phyloP scores from a whole-genome alignment of 148 eudicot species.

The Salicornia ramosissima region DNA sequence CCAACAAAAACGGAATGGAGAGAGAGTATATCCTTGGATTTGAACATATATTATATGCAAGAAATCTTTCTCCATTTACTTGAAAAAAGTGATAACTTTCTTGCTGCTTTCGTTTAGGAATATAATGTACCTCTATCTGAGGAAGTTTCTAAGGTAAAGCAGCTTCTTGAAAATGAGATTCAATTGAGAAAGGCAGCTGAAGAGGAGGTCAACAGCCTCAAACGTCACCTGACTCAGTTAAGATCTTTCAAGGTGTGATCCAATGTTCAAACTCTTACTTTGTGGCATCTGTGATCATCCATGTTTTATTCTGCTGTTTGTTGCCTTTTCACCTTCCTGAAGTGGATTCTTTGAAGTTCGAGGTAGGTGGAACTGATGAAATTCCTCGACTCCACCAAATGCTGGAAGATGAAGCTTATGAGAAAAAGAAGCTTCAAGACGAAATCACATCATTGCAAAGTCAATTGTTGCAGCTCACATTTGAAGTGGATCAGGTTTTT shows the following conservation, averaged over 20 bases:
- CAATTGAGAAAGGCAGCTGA: constrained; percentile 62
- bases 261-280: constrained; percentile 3
- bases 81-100: constrained; percentile 7
- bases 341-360: constrained; percentile 27
- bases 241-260: constrained; percentile 50
- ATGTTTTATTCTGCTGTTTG: neutral
- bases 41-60: neutral
- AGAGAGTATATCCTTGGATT: neutral
- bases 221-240: constrained; percentile 46
- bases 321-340: neutral
- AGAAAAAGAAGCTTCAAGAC: constrained; percentile 76
- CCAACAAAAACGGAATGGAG: too few species aligned
- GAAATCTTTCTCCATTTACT: neutral
- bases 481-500: constrained; percentile 71
- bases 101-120: constrained; percentile 33
- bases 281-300: neutral
- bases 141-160: constrained; percentile 51
- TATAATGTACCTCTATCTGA: constrained; percentile 32
- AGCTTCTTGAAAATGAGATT: constrained; percentile 59
- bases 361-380: constrained; percentile 71
- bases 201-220: constrained; percentile 62
- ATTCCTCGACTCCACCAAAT: constrained; percentile 48
- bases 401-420: constrained; percentile 69
- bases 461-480: constrained; percentile 65
- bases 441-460: constrained; percentile 60